Evolutionary conservation across 2,329 filamentous ascomycete genomes (phyloP).

Genomic region (Pseudopithomyces chartarum): DNA sequence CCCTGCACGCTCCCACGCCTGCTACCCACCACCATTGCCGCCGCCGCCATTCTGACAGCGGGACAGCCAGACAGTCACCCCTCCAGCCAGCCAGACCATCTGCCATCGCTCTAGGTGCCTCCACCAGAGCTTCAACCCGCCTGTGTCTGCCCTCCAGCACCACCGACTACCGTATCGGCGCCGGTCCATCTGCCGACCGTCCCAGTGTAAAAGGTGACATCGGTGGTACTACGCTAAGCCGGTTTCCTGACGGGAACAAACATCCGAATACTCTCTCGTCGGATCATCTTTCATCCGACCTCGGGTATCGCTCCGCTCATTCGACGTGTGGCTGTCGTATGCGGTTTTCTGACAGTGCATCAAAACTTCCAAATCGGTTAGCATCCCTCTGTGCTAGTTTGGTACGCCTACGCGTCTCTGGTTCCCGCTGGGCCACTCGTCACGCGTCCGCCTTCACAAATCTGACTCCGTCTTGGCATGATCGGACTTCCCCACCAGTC

Average conservation of each 20-base stretch:
- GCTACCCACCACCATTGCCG: background rate
- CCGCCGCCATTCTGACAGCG: background rate
- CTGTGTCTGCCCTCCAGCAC: background rate
- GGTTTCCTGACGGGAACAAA: background rate
- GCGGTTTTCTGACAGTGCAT: slow-evolving; percentile 9
- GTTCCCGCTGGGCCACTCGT: background rate
- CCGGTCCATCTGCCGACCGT: slow-evolving; percentile 3
- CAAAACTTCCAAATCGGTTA: slow-evolving; percentile 13
- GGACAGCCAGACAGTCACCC: no score
- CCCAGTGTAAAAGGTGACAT: slow-evolving; percentile 4
- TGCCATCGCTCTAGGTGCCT: background rate
- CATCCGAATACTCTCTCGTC: slow-evolving; percentile 1
- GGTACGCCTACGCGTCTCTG: slow-evolving; percentile 3
- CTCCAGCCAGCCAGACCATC: no score
- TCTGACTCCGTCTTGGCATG: slow-evolving; percentile 38
- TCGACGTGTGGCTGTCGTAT: slow-evolving; percentile 9
- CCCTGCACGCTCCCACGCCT: background rate
- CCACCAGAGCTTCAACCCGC: background rate
- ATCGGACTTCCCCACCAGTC: slow-evolving; percentile 45
- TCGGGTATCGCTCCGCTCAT: slow-evolving; percentile 6
- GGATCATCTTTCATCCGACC: slow-evolving; percentile 14
- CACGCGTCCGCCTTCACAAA: slow-evolving; percentile 18
- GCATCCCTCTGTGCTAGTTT: slow-evolving; percentile 12
- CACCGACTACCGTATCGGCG: slow-evolving; percentile 2
- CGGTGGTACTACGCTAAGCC: slow-evolving; percentile 3